Evolutionary conservation across 2,329 filamentous ascomycete genomes (phyloP), one percentile per base, ranked within the genome.

Genomic region (Fusarium praegraminearum): DNA sequence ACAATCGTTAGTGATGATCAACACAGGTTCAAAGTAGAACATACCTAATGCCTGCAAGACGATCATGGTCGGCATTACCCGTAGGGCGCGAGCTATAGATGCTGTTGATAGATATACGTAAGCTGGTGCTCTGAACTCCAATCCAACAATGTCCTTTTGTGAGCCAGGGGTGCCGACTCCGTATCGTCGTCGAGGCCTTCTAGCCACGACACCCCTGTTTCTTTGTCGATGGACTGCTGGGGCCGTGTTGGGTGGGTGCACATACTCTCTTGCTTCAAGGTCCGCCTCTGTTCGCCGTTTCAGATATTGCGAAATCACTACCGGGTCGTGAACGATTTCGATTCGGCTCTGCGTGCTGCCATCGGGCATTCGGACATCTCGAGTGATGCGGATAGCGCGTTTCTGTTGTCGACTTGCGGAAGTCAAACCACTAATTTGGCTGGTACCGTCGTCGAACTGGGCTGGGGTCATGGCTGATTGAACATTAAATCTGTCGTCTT

Each of bases 291-390:
- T 88, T 70, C 92, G 90, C 68, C 92, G 86, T 80, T 92, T 94
- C 77, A 92, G 87, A 78, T 99, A 99, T 78, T 94, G 91, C 65
- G 91, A 89, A 79, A 97, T 97, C 52, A 98, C 93, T 51, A 93
- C 90, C 3, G 92, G 89, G 77, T 98, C 94, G 71, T 90, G 90
- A 32, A 97, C 85, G 18, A 90, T 81, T 72, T 93, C 87, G 57
- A 91, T 90, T 69, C 88, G 87, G 44, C 87, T 85, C 72, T 91
- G 90, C 53, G 80, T 84, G 45, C 88, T 83, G 36, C 82, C 83
- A 63, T 83, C 81, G 6, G 80, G 67, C 61, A 80, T 76, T 58
- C 75, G 79, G 9, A 85, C 77, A 41, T 87, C 88, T 59, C 96
- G 90, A 43, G 87, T 89, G 76, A 99, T 98, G 72, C 89, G 89